phyloP scores from a whole-genome alignment of 257 asterid species.

The Mitragyna speciosa region DNA sequence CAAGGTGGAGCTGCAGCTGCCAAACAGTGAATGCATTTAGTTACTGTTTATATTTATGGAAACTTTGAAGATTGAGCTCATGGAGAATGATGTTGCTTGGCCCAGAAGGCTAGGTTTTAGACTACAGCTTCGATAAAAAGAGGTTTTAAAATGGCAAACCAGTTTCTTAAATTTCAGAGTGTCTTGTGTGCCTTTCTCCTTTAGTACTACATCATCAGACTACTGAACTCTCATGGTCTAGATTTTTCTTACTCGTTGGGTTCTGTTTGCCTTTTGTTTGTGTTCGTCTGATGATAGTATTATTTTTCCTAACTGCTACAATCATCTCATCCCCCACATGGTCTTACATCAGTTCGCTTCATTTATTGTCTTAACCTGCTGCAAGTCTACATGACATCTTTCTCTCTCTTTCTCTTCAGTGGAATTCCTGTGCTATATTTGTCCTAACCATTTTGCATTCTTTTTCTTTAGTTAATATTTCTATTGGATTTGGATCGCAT shows the following conservation, averaged over 20 bases:
- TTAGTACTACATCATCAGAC: background rate
- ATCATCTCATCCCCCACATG: constrained; percentile 19
- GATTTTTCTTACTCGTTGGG: background rate
- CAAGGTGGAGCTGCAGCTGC: constrained; percentile 14
- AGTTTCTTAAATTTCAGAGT: constrained; percentile 6
- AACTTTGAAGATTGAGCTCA: background rate
- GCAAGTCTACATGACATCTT: background rate
- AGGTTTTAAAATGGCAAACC: background rate
- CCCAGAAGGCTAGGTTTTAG: constrained; percentile 28
- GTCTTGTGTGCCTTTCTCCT: constrained; percentile 11
- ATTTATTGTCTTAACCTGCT: constrained; percentile 15
- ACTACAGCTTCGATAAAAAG: background rate
- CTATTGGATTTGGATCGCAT: background rate
- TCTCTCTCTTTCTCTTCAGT: background rate
- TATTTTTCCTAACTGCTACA: background rate
- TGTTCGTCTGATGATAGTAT: background rate
- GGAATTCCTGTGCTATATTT: background rate
- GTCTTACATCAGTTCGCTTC: constrained; percentile 7
- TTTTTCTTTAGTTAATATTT: background rate
- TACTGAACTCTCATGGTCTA: background rate
- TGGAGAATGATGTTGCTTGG: constrained; percentile 25
- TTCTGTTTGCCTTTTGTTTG: constrained; percentile 12
- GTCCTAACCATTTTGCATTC: background rate
- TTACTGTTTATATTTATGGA: constrained; percentile 22
- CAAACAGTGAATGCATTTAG: constrained; percentile 30